Percentiles rank a stretch among this genome's conserved stretches.
Conservation (phyloP, 2,329 filamentous ascomycete genomes). For the Botrytis byssoidea region DNA sequence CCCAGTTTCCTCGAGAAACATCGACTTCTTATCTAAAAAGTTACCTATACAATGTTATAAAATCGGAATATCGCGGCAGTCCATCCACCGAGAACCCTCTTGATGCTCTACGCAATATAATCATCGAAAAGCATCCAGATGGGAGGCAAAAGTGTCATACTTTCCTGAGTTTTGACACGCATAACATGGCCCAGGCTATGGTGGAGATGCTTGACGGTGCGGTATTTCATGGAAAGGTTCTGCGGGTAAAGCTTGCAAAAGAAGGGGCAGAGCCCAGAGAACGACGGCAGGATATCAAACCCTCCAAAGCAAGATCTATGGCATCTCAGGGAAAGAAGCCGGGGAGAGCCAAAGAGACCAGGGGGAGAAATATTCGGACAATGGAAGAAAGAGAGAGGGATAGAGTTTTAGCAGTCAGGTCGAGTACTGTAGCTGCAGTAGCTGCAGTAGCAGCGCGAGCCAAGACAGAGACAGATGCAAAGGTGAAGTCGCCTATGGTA, state of each 20-base stretch:
- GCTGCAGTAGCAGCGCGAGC: neutral
- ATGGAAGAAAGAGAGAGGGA: neutral
- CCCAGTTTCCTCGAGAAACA: conserved; percentile 20
- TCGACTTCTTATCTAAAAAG: conserved; percentile 18
- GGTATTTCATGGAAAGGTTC: neutral
- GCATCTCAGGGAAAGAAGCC: neutral
- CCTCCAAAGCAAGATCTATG: neutral
- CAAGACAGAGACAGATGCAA: neutral
- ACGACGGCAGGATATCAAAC: neutral
- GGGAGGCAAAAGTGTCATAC: conserved; percentile 28
- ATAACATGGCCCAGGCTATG: conserved; percentile 21
- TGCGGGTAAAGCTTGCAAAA: conserved; percentile 20
- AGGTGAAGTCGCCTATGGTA: conserved; percentile 1
- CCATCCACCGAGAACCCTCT: conserved; percentile 4
- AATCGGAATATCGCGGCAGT: neutral
- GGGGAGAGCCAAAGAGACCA: neutral
- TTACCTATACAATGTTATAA: conserved; percentile 16
- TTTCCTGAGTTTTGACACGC: conserved; percentile 26
- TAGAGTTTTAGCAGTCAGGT: neutral
- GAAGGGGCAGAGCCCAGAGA: conserved; percentile 11
- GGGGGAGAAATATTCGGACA: too few species aligned
- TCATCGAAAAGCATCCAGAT: conserved; percentile 22
- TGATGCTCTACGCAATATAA: conserved; percentile 20
- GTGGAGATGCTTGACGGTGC: conserved; percentile 10
- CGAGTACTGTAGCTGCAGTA: neutral